Conservation (phyloP, 495 filamentous ascomycete species). For the Pseudomonodictys pantanalensis region DNA sequence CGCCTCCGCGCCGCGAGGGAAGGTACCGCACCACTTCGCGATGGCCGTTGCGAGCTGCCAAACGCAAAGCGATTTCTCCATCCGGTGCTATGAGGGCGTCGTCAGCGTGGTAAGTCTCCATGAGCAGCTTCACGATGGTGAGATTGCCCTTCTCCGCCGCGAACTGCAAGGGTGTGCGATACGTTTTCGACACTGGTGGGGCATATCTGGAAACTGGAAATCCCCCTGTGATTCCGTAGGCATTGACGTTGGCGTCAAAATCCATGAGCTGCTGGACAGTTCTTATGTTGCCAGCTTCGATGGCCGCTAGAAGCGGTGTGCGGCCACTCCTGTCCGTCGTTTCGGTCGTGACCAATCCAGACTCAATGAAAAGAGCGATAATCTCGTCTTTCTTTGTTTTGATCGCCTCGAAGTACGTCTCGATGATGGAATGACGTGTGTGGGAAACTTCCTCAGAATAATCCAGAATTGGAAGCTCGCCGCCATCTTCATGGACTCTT, state of each 20-base stretch:
- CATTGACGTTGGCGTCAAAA: conserved; percentile 22
- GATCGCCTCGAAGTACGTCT: conserved; percentile 16
- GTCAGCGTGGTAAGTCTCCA: conserved; percentile 31
- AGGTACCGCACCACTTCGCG: conserved; percentile 34
- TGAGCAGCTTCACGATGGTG: conserved; percentile 28
- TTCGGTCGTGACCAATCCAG: conserved; percentile 13
- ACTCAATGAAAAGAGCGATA: conserved; percentile 17
- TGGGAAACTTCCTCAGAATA: background rate
- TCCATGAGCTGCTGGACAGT: conserved; percentile 27
- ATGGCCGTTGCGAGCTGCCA: conserved; percentile 23
- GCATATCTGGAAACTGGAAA: background rate
- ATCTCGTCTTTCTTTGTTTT: conserved; percentile 20
- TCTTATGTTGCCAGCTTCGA: conserved; percentile 14
- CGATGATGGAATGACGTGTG: conserved; percentile 1
- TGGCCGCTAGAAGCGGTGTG: conserved; percentile 25
- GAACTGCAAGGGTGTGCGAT: conserved; percentile 14
- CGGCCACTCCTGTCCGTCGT: conserved; percentile 10
- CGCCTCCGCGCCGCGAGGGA: conserved; percentile 31
- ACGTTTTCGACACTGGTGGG: background rate
- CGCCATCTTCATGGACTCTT: background rate
- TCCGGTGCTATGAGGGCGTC: conserved; percentile 34
- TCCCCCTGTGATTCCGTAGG: conserved; percentile 7
- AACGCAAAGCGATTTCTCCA: conserved; percentile 35
- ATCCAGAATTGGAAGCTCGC: background rate
- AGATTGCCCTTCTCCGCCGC: conserved; percentile 23